A percentile compares a stretch with the other conserved stretches of the same genome.
These are phyloP conservation scores for Galium porrigens DNA, from an alignment of 305 asterid species.

Conservation along the genomic window DNA sequence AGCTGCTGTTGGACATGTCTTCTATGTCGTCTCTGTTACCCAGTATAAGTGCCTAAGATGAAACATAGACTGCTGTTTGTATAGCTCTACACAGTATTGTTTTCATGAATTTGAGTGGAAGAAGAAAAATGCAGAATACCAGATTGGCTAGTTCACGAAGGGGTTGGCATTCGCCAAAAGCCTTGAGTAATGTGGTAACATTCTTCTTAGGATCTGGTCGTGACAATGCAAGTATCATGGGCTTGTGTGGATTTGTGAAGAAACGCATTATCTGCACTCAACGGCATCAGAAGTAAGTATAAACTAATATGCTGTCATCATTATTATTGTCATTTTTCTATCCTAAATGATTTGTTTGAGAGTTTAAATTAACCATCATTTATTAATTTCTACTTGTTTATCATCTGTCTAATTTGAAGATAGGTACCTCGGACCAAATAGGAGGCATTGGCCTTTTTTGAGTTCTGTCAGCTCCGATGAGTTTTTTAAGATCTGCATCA, in stretches of 20 bases:
- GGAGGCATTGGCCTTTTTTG: constrained; percentile 44
- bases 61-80: constrained; percentile 3
- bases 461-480: constrained; percentile 33
- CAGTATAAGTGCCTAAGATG: constrained; percentile 41
- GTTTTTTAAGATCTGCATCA: constrained; percentile 46
- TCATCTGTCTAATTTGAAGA: not conserved
- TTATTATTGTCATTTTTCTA: not conserved
- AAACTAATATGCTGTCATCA: not conserved
- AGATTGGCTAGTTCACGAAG: constrained; percentile 55
- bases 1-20: constrained; percentile 48
- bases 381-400: not conserved
- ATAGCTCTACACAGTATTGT: constrained; percentile 13
- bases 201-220: constrained; percentile 64
- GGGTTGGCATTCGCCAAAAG: constrained; percentile 52
- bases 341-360: not conserved
- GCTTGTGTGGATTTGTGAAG: constrained; percentile 55
- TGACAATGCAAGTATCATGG: constrained; percentile 58
- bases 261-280: constrained; percentile 46
- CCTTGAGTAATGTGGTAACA: constrained; percentile 49
- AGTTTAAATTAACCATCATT: not conserved
- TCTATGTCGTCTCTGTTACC: constrained; percentile 57
- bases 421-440: constrained; percentile 52
- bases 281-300: not conserved
- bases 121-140: constrained; percentile 22
- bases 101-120: constrained; percentile 11